Base-by-base conservation (phyloP, 2,329 filamentous ascomycete species). In the Aspergillus ibericus region DNA sequence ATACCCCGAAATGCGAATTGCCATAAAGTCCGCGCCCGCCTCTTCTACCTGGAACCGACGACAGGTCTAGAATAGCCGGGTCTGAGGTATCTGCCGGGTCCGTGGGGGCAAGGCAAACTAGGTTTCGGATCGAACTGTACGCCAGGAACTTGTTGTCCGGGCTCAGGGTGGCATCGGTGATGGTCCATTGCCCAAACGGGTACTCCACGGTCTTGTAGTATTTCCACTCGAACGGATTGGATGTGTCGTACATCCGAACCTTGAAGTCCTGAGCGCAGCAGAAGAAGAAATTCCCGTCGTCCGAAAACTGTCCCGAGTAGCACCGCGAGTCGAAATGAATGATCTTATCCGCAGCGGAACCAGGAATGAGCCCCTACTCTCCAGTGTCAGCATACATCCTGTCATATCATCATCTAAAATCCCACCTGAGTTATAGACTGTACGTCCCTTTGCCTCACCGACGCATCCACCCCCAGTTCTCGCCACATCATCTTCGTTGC, bases 241-340 rank as follows among this genome's bases (percentile, higher is more conserved):
- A 93, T 0, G 95, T 98, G 74, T 98, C 93, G 76, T 98, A 99
- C 91, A 99, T 93, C 54, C 93, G 89, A 9, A 99, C 92, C 66
- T 87, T 89, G 78, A 96, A 96, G 75, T 98, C 93, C 75, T 97
- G 92, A 9, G 89, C 90, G 69, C 90, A 95, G 5, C 89, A 88
- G 72, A 93, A 98, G 79, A 97, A 98, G 79, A 98, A 98, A 75
- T 96, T 96, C 25, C 95, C 95, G 68, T 99, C 95, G 64, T 96
- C 91, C 0, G 92, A 96, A 73, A 98, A 99, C 72, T 98, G 93
- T 1, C 95, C 95, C 3, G 92, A 96, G 71, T 98, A 98, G 54
- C 95, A 93, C 40, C 91, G 87, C 5, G 88, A 84, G 56, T 93
- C 86, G 71, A 93, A 96, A 68, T 96, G 90, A 61, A 98, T 88